Base-by-base conservation (phyloP, 2,329 filamentous ascomycete species). In the Immersiporthe knoxdaviesiana region DNA sequence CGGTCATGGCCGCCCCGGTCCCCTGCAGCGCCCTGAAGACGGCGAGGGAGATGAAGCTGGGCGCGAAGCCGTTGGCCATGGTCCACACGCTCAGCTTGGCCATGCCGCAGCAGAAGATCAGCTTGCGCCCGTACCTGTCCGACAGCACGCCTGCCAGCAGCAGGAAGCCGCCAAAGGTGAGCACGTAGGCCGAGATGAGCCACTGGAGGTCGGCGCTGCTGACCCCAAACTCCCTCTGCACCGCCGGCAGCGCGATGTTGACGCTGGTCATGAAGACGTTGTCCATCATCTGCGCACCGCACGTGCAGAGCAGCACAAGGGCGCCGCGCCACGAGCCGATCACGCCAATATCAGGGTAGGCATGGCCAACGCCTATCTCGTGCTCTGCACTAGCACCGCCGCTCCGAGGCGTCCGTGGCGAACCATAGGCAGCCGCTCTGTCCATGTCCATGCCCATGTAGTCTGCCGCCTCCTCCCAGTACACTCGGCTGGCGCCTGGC, bases 21-120 rank as follows among this genome's bases (percentile, higher is more conserved):
- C 83, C 83, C 60, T 84, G 82, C 0, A 84, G 74, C 0, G 82
- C 83, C n/a, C 83, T 80, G 66, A 81, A 81, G 4, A 78, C 76
- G 1, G 80, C 78, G 0, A 82, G 73, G 63, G 81, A 79, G 41
- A 81, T 79, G 37, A 83, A 84, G n/a, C n/a, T n/a, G n/a, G n/a
- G n/a, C n/a, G n/a, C n/a, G n/a, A n/a, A n/a, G n/a, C n/a, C n/a
- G n/a, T n/a, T n/a, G n/a, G n/a, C n/a, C n/a, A n/a, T n/a, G n/a
- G n/a, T n/a, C n/a, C n/a, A n/a, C n/a, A n/a, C n/a, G n/a, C n/a
- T n/a, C n/a, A n/a, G n/a, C n/a, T n/a, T n/a, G n/a, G n/a, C n/a
- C n/a, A n/a, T n/a, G n/a, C n/a, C n/a, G n/a, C n/a, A n/a, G n/a
- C n/a, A n/a, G n/a, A n/a, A n/a, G n/a, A n/a, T n/a, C n/a, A n/a